phyloP scores from a whole-genome alignment of 371 early-diverging fungal species.

The Rhizopus stolonifer region DNA sequence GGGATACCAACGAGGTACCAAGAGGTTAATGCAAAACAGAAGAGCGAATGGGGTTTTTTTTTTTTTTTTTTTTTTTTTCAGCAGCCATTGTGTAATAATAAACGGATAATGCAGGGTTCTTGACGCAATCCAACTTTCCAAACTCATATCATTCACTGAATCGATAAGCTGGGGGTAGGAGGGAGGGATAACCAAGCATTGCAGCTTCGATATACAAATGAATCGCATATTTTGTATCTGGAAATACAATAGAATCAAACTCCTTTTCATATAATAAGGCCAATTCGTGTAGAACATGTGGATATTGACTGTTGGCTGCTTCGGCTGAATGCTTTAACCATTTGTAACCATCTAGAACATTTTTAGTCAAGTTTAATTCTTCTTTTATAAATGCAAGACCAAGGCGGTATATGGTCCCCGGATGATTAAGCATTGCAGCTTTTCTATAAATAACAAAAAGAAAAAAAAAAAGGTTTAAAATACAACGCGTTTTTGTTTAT shows the following conservation, averaged over 20 bases:
- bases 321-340: constrained; percentile 78
- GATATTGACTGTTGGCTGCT: constrained; percentile 70
- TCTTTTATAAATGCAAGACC: constrained; percentile 72
- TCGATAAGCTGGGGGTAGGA: constrained; percentile 71
- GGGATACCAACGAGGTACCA: constrained; percentile 85
- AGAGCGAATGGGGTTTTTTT: constrained; percentile 83
- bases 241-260: constrained; percentile 64
- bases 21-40: constrained; percentile 82
- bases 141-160: constrained; percentile 79
- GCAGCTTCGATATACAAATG: constrained; percentile 71
- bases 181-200: constrained; percentile 71
- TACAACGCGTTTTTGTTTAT: too few species aligned
- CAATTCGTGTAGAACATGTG: constrained; percentile 77
- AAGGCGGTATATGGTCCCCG: constrained; percentile 72
- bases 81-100: constrained; percentile 80
- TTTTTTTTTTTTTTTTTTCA: too few species aligned
- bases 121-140: constrained; percentile 62
- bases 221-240: constrained; percentile 68
- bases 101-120: constrained; percentile 62
- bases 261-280: constrained; percentile 72
- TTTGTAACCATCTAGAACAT: constrained; percentile 72
- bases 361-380: constrained; percentile 57
- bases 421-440: constrained; percentile 69
- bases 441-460: constrained; percentile 31
- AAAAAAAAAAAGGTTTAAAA: not conserved